Conservation (phyloP, 2,329 filamentous ascomycete genomes). For the Fusarium globosum region DNA sequence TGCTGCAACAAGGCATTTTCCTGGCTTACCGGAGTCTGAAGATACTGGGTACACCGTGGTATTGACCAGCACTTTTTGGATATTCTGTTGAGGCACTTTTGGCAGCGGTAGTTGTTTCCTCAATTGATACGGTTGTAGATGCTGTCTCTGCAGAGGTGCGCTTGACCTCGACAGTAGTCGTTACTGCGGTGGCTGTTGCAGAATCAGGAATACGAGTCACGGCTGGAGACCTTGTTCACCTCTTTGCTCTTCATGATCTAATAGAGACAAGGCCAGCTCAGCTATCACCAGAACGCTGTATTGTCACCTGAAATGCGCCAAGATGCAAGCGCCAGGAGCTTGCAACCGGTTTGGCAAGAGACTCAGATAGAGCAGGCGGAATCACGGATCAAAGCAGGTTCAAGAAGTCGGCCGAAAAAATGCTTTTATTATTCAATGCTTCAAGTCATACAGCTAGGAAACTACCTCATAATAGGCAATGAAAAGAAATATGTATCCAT, state of each 20-base stretch:
- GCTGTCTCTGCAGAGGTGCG: too few species aligned
- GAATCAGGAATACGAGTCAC: too few species aligned
- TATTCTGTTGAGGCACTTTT: too few species aligned
- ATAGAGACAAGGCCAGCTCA: not conserved
- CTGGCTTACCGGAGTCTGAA: not conserved
- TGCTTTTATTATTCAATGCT: constrained; percentile 11
- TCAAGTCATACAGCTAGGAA: constrained; percentile 23
- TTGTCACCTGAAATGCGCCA: accelerated
- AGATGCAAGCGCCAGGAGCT: not conserved
- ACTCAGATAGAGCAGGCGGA: not conserved
- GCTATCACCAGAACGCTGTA: not conserved
- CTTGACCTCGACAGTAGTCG: too few species aligned
- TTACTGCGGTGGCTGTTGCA: too few species aligned
- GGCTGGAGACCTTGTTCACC: not conserved
- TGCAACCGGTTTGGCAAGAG: accelerated
- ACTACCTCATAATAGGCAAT: not conserved
- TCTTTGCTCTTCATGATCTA: not conserved
- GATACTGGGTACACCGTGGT: not conserved
- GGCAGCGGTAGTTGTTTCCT: too few species aligned
- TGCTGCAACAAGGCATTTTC: not conserved
- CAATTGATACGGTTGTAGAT: too few species aligned
- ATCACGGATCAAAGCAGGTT: not conserved
- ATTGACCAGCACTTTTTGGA: too few species aligned
- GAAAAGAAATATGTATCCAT: not conserved
- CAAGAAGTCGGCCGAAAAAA: not conserved